Base-by-base conservation (phyloP, 805 yeast genomes). In the Candida methanosorbosa region DNA sequence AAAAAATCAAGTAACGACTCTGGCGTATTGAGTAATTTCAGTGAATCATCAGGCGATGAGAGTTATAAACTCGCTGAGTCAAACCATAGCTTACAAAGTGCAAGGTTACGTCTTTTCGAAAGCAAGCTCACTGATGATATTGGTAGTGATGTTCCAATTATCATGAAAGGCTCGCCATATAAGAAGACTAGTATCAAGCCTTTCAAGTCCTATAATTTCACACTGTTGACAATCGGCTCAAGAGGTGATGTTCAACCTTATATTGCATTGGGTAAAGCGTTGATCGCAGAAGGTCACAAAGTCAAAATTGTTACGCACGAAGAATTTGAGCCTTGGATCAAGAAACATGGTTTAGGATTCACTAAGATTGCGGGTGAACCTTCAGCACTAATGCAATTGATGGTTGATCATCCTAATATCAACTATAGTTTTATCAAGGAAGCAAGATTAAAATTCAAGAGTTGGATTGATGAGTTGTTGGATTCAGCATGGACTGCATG, bases 241-340 rank as follows among this genome's bases (percentile, higher is more conserved):
- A 68, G 97, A 38, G 97, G 97, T 23, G 97, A 90, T 57, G 97
- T 90, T 6, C 97, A 90, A 57, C 97, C 97, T 0, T 90, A 87
- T 53, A 81, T 90, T 44, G 90, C 97, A 0, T 59, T 90, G n/a
- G 92, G 85, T 0, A 75, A 77, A 44, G 95, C 88, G 0, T 63
- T 90, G 29, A 56, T 75, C 31, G 64, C 62, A 18, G 96, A 90
- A 45, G 97, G 97, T 0, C 97, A 90, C 51, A 56, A 58, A 15
- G 94, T 85, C 2, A 76, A 77, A 19, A 88, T 90, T 38, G 94
- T 90, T 0, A 82, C 96, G 0, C 97, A 90, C 56, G 49, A 46
- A 0, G 97, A 90, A 54, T 90, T 88, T 54, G 64, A 70, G 45
- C 76, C 66, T 3, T 87, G 94, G 87, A 74, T 90, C 29, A 67